Percentiles rank a stretch among this genome's conserved stretches.
Conservation (phyloP, 2,329 filamentous ascomycete species). For the Septoria petroselini region DNA sequence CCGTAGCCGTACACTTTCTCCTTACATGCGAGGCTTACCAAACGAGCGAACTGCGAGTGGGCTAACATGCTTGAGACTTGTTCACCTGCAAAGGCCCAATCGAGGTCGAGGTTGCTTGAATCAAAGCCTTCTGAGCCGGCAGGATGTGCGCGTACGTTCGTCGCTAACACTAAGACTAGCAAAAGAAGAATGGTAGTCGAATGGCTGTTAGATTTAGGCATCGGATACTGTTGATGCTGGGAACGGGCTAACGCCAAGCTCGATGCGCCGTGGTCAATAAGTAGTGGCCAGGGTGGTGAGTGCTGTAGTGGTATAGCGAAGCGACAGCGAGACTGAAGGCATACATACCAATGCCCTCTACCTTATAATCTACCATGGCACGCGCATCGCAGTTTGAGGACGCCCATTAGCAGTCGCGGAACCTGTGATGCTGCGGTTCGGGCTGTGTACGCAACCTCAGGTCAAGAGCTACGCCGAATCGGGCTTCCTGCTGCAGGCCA, state of each 20-base stretch:
- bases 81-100: constrained; percentile 11
- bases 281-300: constrained; percentile 1
- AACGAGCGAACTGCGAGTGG: constrained; percentile 9
- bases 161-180: constrained; percentile 7
- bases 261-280: neutral
- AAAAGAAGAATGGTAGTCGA: constrained; percentile 7
- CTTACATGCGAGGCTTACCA: constrained; percentile 11
- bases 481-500: neutral
- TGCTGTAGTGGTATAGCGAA: neutral
- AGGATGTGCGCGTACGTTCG: constrained; percentile 9
- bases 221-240: neutral
- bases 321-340: constrained; percentile 5
- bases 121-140: constrained; percentile 13
- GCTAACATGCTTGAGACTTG: constrained; percentile 16
- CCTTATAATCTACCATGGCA: constrained; percentile 13
- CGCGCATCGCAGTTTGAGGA: constrained; percentile 9
- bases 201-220: constrained; percentile 11
- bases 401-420: constrained; percentile 7
- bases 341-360: constrained; percentile 6
- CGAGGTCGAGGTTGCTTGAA: constrained; percentile 13
- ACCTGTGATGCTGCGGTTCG: neutral
- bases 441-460: constrained; percentile 13
- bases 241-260: neutral
- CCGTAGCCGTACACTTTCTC: no score
- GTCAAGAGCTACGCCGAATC: neutral